These are phyloP conservation scores for Apiospora koreana DNA, from an alignment of 2,329 filamentous ascomycete species.

Conservation along the genomic window DNA sequence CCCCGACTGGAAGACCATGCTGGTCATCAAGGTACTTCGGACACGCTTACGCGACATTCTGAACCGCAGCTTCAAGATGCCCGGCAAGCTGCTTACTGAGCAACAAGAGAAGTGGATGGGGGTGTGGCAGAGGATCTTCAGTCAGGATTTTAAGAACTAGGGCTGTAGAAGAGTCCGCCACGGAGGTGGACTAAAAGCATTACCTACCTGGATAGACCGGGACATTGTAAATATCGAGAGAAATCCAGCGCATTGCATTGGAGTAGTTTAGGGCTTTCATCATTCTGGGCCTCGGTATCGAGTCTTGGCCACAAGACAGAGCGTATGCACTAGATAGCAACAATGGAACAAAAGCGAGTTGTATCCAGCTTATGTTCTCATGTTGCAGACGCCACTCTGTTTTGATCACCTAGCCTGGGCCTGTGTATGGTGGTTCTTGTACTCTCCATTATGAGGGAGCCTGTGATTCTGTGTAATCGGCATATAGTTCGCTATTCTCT, in stretches of 20 bases:
- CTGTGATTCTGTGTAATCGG: too few species aligned
- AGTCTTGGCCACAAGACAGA: neutral
- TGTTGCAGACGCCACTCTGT: neutral
- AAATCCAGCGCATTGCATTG: neutral
- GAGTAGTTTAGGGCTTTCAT: neutral
- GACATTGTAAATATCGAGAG: neutral
- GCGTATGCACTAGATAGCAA: neutral
- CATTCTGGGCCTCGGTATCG: neutral
- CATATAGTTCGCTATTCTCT: too few species aligned
- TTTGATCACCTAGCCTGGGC: too few species aligned
- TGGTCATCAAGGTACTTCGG: slow-evolving; percentile 83
- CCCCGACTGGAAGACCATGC: slow-evolving; percentile 85
- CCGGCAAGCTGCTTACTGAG: slow-evolving; percentile 61
- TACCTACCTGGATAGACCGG: neutral
- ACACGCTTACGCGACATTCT: slow-evolving; percentile 74
- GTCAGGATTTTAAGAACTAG: slow-evolving; percentile 40
- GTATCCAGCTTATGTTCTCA: neutral
- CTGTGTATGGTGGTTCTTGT: too few species aligned
- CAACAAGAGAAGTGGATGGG: slow-evolving; percentile 76
- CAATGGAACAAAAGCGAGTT: too few species aligned
- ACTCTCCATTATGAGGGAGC: too few species aligned
- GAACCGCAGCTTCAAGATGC: slow-evolving; percentile 67
- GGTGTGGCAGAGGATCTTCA: slow-evolving; percentile 71
- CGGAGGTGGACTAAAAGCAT: neutral
- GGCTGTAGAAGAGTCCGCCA: neutral